Evolutionary conservation across 305 asterid genomes (phyloP).

Genomic region (Fraxinus ornus): DNA sequence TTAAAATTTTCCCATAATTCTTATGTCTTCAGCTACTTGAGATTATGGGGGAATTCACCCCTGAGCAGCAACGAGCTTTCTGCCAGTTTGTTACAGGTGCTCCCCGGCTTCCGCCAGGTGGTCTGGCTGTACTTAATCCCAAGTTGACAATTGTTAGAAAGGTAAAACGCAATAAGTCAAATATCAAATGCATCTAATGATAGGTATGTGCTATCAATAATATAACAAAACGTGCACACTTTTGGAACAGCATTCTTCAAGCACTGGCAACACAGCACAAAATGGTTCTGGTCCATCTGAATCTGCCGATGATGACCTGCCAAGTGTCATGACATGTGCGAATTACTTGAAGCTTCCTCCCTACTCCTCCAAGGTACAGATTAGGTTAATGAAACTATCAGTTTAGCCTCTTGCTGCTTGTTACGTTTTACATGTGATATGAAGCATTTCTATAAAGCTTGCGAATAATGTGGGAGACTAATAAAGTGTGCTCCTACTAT

Average conservation of each 20-base stretch:
- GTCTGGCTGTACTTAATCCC: constrained; percentile 90
- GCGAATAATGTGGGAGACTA: background rate
- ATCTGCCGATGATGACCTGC: constrained; percentile 90
- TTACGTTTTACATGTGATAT: background rate
- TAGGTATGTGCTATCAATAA: background rate
- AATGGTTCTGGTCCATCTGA: constrained; percentile 71
- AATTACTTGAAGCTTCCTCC: constrained; percentile 99
- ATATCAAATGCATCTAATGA: background rate
- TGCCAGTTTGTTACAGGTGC: constrained; percentile 99
- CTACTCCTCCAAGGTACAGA: constrained; percentile 80
- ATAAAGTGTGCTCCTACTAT: background rate
- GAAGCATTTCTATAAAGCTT: background rate
- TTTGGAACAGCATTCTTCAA: constrained; percentile 67
- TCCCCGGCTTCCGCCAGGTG: constrained; percentile 98
- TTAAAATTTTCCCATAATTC: background rate
- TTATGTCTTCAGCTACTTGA: constrained; percentile 67
- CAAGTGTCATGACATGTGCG: constrained; percentile 99
- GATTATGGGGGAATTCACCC: constrained; percentile 92
- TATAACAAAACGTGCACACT: constrained; percentile 6
- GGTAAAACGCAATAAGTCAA: constrained; percentile 41
- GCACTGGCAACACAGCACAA: constrained; percentile 41
- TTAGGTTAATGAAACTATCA: background rate
- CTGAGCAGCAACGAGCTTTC: constrained; percentile 91
- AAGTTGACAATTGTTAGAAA: constrained; percentile 96
- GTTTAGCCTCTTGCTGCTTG: background rate